Conservation (phyloP, 805 yeast genomes). For the Monosporozyma aerobia region DNA sequence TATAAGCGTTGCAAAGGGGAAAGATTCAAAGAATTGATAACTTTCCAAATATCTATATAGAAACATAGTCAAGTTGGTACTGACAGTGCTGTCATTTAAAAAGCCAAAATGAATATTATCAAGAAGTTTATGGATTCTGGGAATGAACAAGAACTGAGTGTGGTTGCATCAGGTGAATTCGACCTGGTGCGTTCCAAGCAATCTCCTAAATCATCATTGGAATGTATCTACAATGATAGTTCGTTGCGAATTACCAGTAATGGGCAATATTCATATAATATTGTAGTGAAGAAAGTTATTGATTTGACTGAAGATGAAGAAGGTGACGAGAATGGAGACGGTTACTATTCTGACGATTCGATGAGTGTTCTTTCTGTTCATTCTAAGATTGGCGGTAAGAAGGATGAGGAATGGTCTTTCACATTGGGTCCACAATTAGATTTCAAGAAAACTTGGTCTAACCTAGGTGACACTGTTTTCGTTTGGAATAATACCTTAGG, state of each 20-base stretch:
- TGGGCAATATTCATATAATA: conserved; percentile 55
- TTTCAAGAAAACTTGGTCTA: conserved; percentile 43
- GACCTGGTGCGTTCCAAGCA: conserved; percentile 62
- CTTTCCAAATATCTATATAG: background rate
- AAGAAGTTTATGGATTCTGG: conserved; percentile 52
- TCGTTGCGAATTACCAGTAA: conserved; percentile 63
- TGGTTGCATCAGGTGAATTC: conserved; percentile 72
- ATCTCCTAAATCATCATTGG: conserved; percentile 82
- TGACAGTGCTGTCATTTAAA: background rate
- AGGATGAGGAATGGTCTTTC: conserved; percentile 62
- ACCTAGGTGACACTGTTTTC: conserved; percentile 48
- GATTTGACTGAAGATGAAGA: conserved; percentile 53
- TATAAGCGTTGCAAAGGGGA: background rate
- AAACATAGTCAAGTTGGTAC: background rate
- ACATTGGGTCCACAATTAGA: conserved; percentile 52
- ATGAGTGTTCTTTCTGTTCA: conserved; percentile 26
- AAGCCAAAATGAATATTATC: conserved; percentile 53
- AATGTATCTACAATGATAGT: conserved; percentile 76
- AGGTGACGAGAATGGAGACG: conserved; percentile 43
- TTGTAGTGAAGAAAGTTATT: conserved; percentile 59
- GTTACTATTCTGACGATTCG: conserved; percentile 30
- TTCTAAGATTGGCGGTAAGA: conserved; percentile 36
- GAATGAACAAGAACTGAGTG: conserved; percentile 51
- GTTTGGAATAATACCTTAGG: conserved; percentile 80
- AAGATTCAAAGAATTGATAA: background rate